phyloP scores from a whole-genome alignment of 2,329 filamentous ascomycete species.

The Thielaviopsis punctulata region DNA sequence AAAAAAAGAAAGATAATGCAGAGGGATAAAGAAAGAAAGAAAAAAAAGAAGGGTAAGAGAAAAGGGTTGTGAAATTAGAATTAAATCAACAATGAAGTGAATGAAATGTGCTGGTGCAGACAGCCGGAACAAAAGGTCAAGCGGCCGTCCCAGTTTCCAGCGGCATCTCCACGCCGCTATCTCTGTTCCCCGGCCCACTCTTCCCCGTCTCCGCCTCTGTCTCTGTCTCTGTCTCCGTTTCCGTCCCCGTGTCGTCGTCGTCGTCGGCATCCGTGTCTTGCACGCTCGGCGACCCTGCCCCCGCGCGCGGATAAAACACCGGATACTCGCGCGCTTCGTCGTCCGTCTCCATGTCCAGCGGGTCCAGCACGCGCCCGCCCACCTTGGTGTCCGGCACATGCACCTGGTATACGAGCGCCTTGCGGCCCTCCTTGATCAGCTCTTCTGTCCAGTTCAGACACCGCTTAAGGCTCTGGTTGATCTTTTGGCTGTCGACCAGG shows the following conservation, averaged over 20 bases:
- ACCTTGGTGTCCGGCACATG: slow-evolving; percentile 63
- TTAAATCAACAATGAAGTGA: background rate
- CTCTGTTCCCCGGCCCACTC: background rate
- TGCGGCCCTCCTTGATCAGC: slow-evolving; percentile 74
- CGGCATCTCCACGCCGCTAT: slow-evolving; percentile 6
- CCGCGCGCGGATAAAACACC: slow-evolving; percentile 12
- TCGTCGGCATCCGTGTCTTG: slow-evolving; percentile 16
- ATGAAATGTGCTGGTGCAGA: background rate
- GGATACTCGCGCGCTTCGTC: slow-evolving; percentile 5
- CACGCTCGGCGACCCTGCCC: slow-evolving; percentile 7
- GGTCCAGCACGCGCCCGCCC: slow-evolving; percentile 59
- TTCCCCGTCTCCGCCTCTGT: background rate
- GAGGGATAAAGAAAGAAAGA: slow-evolving; percentile 8
- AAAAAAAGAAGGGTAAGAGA: slow-evolving; percentile 9
- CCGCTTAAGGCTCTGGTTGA: slow-evolving; percentile 83
- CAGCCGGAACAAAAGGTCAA: background rate
- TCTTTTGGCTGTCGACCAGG: slow-evolving; percentile 77
- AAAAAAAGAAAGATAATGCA: slow-evolving; percentile 5
- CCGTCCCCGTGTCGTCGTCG: slow-evolving; percentile 15
- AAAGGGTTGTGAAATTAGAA: background rate
- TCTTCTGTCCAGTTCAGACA: slow-evolving; percentile 83
- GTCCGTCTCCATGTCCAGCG: slow-evolving; percentile 44
- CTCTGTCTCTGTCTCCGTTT: slow-evolving; percentile 11
- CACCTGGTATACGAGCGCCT: slow-evolving; percentile 71
- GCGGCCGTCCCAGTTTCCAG: background rate